Conservation (phyloP, 73 alveolate species). For the Tetrahymena thermophila region DNA sequence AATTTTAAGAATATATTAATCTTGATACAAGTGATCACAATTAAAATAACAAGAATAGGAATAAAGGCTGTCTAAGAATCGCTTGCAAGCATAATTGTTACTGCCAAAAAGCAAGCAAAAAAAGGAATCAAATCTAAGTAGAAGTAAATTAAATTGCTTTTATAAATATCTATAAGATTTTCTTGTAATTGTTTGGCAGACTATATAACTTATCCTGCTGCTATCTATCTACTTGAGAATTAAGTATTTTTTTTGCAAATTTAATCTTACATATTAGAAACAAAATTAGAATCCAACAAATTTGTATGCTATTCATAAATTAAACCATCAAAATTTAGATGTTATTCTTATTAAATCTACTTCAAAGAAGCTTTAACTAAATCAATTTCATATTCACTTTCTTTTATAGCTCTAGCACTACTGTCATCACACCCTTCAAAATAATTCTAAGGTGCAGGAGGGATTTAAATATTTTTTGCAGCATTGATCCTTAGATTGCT, state of each 20-base stretch:
- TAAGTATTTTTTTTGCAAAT: neutral
- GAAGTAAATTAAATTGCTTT: neutral
- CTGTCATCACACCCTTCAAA: neutral
- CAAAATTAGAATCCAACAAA: neutral
- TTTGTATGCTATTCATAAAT: neutral
- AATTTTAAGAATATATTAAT: too few relatives aligned
- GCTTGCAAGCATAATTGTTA: neutral
- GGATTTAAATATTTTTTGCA: neutral
- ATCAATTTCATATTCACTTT: neutral
- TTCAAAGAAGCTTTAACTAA: neutral
- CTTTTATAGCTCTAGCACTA: neutral
- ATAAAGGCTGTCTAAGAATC: neutral
- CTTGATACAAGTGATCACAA: neutral
- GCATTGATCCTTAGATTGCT: neutral
- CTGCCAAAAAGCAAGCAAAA: neutral
- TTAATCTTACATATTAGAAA: neutral
- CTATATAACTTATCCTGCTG: neutral
- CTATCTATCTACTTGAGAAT: neutral
- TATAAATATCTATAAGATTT: neutral
- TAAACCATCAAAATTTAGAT: neutral
- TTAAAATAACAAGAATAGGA: neutral
- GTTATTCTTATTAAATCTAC: neutral
- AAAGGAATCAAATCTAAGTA: neutral
- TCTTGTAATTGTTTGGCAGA: neutral
- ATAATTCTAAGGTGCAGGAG: neutral